Percentiles rank a stretch among this genome's conserved stretches.
Evolutionary conservation across 345 rosid species (phyloP).

Genomic region (Odontarrhena argentea): DNA sequence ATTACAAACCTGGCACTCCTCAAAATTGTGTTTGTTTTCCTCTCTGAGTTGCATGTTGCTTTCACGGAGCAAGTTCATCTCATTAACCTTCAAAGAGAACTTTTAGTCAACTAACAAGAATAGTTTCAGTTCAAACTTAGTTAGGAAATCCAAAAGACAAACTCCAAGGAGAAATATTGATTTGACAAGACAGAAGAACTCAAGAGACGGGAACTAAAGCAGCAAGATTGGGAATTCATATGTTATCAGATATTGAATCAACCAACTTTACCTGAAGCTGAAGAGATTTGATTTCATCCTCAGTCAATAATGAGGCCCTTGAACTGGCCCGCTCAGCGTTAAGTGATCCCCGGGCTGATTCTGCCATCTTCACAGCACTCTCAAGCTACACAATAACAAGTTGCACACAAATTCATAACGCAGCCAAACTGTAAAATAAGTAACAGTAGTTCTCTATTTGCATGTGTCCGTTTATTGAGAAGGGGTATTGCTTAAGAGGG

Average conservation of each 20-base stretch:
- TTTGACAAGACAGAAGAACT: conserved; percentile 7
- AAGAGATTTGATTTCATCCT: conserved; percentile 83
- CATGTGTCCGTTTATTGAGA: conserved; percentile 11
- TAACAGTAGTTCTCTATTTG: neutral
- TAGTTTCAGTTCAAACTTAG: conserved; percentile 1
- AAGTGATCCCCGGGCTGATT: conserved; percentile 66
- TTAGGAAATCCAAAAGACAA: conserved; percentile 14
- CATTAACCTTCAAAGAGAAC: conserved; percentile 64
- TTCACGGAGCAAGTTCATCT: conserved; percentile 89
- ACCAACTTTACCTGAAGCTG: conserved; percentile 71
- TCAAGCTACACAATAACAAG: conserved; percentile 63
- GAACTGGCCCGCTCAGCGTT: conserved; percentile 76
- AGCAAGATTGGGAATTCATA: conserved; percentile 7
- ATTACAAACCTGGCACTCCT: conserved; percentile 79
- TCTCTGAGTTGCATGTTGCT: conserved; percentile 95
- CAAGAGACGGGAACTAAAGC: conserved; percentile 23
- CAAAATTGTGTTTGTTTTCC: conserved; percentile 96
- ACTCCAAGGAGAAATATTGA: conserved; percentile 9
- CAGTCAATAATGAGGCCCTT: conserved; percentile 74
- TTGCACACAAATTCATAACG: neutral
- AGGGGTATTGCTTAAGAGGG: conserved; percentile 12
- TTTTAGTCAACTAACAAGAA: conserved; percentile 22
- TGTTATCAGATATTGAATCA: conserved; percentile 25
- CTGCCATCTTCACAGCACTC: conserved; percentile 77
- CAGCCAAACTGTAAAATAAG: conserved; percentile 8